These are phyloP conservation scores for Salix arbutifolia DNA, from an alignment of 345 rosid species.

Conservation along the genomic window DNA sequence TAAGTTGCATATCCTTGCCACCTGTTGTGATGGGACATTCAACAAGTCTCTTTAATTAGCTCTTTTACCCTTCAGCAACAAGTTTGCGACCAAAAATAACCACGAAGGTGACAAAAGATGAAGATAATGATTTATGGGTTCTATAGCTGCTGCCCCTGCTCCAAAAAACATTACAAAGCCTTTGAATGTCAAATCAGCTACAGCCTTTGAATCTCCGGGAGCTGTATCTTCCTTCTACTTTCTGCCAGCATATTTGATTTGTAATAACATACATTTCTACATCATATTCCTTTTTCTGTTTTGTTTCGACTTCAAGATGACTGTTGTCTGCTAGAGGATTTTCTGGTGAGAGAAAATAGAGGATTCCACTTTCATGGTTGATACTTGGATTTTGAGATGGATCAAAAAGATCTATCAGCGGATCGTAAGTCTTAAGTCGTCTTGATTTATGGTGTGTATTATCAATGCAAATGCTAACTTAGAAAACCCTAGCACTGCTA, in stretches of 20 bases:
- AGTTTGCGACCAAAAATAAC: slow-evolving; percentile 55
- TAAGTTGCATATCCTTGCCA: too few species aligned
- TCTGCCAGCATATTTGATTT: slow-evolving; percentile 31
- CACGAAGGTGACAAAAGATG: slow-evolving; percentile 42
- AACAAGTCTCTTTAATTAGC: too few species aligned
- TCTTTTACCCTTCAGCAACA: too few species aligned
- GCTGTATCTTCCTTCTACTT: slow-evolving; percentile 17
- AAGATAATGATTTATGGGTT: slow-evolving; percentile 92
- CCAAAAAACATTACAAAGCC: slow-evolving; percentile 68
- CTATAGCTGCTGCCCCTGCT: slow-evolving; percentile 82
- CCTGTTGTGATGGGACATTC: too few species aligned
- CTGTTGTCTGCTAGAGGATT: not conserved
- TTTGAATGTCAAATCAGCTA: slow-evolving; percentile 52
- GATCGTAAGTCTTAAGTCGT: too few species aligned
- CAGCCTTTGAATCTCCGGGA: slow-evolving; percentile 27
- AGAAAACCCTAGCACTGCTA: too few species aligned
- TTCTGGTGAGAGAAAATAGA: not conserved
- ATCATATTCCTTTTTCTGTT: not conserved
- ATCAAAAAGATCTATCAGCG: not conserved
- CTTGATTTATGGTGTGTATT: too few species aligned
- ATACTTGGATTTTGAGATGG: not conserved
- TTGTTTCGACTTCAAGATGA: not conserved
- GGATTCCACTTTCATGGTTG: not conserved
- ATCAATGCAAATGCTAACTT: too few species aligned
- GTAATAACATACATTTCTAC: slow-evolving; percentile 55